Conservation (phyloP, 192 early-diverging fungal genomes). For the Coemansia sp. region DNA sequence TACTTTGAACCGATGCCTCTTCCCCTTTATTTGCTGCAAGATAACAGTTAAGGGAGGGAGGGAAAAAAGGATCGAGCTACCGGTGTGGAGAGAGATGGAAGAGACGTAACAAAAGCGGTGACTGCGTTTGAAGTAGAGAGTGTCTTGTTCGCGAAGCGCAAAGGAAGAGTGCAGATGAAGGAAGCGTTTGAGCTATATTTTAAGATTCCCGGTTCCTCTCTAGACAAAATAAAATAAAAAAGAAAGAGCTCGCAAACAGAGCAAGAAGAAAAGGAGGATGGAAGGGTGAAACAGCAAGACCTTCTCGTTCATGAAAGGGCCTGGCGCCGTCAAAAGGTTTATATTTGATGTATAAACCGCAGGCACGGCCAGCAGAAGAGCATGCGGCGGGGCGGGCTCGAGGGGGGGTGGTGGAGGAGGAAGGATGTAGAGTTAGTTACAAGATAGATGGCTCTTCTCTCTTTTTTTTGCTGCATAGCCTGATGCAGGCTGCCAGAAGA, state of each 20-base stretch:
- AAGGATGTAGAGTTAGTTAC: background rate
- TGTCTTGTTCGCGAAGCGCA: slow-evolving; percentile 5
- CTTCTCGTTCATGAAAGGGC: background rate
- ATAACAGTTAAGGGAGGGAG: slow-evolving; percentile 11
- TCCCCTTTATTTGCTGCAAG: slow-evolving; percentile 1
- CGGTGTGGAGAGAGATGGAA: background rate
- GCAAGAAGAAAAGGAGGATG: slow-evolving; percentile 5
- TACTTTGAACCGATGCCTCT: background rate
- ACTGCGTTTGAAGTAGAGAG: slow-evolving; percentile 11
- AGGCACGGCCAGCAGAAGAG: background rate
- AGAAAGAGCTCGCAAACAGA: background rate
- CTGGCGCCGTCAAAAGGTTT: slow-evolving; percentile 15
- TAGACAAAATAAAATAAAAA: background rate
- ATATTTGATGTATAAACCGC: slow-evolving; percentile 35
- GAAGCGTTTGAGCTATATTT: background rate
- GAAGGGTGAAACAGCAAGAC: background rate
- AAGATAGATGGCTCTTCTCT: background rate
- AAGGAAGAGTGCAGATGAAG: slow-evolving; percentile 11
- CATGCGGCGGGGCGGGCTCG: background rate
- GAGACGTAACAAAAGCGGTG: slow-evolving; percentile 14
- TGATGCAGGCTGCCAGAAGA: background rate
- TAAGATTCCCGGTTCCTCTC: background rate
- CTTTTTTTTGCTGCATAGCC: slow-evolving; percentile 3
- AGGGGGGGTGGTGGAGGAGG: background rate
- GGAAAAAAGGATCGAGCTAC: slow-evolving; percentile 5